Base-by-base conservation (phyloP, 208 protist species). In the Trypanosomatidae sp. region DNA sequence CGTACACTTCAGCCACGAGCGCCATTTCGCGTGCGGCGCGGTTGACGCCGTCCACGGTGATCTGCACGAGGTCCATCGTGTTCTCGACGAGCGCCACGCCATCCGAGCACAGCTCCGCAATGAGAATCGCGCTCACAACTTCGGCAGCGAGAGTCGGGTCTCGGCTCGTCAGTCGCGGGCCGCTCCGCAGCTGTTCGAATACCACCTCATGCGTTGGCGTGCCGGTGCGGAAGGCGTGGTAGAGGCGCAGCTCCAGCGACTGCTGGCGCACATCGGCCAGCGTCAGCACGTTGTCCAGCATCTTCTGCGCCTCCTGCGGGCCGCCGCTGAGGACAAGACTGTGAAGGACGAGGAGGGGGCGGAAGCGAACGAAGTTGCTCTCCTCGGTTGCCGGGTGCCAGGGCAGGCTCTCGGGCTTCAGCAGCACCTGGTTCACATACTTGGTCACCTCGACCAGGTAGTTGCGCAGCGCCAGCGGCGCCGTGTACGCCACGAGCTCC, bases 381-480 rank as follows among this genome's bases (percentile, higher is more conserved):
- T 60, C 58, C 59, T 77, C 47, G n/a, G 66, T 71, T 9, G 66
- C 66, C 52, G 69, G 50, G n/a, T 67, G 47, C 52, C 79, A 72
- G 43, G 62, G 50, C 65, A 69, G 25, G 39, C 36, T 70, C 17
- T 73, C 74, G 1, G 69, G 74, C 43, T 64, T 41, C 43, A 66
- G 36, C 25, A 74, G 46, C 19, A 74, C 74, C 13, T 73, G 53
- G 33, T 62, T 69, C 66, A 81, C 47, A 56, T 75, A 76, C 69
- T 76, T 69, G 17, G 81, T 69, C 22, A 95, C 91, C 50, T 93
- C 85, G 25, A 69, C 69, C 17, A 95, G 83, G 73, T 95, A 95
- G 58, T 55, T 62, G 15, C 71, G 66, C 69, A 91, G 71, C 3
- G 80, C 79, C 0, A 41, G 44, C 0, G 75, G 67, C 25, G 52